Percentiles rank a stretch among this genome's conserved stretches.
Conservation (phyloP, 345 rosid genomes). For the Cochlearia excelsa region DNA sequence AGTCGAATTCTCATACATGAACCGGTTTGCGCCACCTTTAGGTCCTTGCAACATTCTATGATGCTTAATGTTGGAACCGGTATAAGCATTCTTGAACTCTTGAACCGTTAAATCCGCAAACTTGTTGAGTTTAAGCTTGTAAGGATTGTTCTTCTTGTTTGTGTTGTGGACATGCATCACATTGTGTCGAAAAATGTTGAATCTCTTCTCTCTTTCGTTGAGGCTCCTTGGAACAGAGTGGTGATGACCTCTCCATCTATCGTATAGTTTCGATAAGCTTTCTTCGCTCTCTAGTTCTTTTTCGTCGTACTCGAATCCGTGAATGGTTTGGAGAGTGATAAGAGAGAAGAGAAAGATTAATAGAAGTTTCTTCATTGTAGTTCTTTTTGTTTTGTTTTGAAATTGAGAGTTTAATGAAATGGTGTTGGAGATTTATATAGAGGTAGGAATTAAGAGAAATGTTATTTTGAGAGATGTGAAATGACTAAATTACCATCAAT, state of each 20-base stretch:
- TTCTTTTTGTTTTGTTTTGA: conserved; percentile 17
- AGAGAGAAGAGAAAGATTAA: conserved; percentile 38
- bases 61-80: conserved; percentile 70
- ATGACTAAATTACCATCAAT: conserved; percentile 23
- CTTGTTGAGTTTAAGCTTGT: conserved; percentile 75
- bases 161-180: conserved; percentile 67
- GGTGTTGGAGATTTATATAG: conserved; percentile 17
- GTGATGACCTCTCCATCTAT: conserved; percentile 86
- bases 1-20: conserved; percentile 55
- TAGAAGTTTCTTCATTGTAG: conserved; percentile 35
- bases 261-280: conserved; percentile 62
- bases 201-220: conserved; percentile 58
- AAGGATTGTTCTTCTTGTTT: conserved; percentile 63
- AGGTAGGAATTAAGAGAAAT: conserved; percentile 8
- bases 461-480: background rate
- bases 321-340: conserved; percentile 39
- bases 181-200: conserved; percentile 71
- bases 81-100: conserved; percentile 53
- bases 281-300: conserved; percentile 64
- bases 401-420: conserved; percentile 17
- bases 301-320: conserved; percentile 62
- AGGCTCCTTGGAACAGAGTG: conserved; percentile 71
- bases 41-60: conserved; percentile 56
- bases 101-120: conserved; percentile 75
- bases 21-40: conserved; percentile 38